A percentile compares a stretch with the other conserved stretches of the same genome.
Evolutionary conservation across 768 basidiomycete genomes (phyloP).

Genomic region (Trichaptum fuscoviolaceum): DNA sequence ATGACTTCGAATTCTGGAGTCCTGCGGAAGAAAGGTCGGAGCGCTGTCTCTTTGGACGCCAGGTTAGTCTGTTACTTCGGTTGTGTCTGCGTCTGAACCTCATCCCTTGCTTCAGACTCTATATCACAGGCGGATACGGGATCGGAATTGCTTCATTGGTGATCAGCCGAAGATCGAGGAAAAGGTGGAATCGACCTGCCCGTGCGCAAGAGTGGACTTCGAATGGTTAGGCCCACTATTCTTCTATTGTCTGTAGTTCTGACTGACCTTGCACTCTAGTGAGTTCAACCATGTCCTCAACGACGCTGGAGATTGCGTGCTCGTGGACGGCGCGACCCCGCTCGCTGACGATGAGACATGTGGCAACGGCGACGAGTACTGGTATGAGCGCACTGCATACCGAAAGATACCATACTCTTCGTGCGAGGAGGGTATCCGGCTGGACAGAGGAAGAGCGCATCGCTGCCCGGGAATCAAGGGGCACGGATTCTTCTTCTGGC

Average conservation of each 20-base stretch:
- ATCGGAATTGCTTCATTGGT: conserved; percentile 82
- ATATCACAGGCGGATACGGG: conserved; percentile 84
- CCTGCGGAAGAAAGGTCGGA: conserved; percentile 88
- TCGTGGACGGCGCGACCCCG: conserved; percentile 63
- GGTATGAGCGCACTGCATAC: conserved; percentile 93
- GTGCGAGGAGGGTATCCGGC: conserved; percentile 77
- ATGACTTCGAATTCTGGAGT: conserved; percentile 98
- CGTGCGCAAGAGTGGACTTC: conserved; percentile 73
- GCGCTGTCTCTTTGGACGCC: conserved; percentile 85
- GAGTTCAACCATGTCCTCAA: conserved; percentile 90
- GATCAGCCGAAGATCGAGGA: conserved; percentile 48
- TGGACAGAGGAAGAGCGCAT: conserved; percentile 70
- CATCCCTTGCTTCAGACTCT: conserved; percentile 48
- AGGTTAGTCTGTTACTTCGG: conserved; percentile 40
- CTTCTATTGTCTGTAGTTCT: background rate
- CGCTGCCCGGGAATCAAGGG: conserved; percentile 76
- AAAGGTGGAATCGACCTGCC: conserved; percentile 62
- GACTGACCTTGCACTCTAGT: conserved; percentile 34
- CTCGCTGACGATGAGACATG: conserved; percentile 61
- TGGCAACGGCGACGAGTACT: conserved; percentile 59
- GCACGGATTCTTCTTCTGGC: conserved; percentile 81
- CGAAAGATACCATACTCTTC: conserved; percentile 86
- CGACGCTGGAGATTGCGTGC: conserved; percentile 65
- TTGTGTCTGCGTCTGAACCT: background rate
- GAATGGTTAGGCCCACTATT: conserved; percentile 75